Conservation (phyloP, 2,329 filamentous ascomycete species). For the Stagonosporopsis tanaceti region DNA sequence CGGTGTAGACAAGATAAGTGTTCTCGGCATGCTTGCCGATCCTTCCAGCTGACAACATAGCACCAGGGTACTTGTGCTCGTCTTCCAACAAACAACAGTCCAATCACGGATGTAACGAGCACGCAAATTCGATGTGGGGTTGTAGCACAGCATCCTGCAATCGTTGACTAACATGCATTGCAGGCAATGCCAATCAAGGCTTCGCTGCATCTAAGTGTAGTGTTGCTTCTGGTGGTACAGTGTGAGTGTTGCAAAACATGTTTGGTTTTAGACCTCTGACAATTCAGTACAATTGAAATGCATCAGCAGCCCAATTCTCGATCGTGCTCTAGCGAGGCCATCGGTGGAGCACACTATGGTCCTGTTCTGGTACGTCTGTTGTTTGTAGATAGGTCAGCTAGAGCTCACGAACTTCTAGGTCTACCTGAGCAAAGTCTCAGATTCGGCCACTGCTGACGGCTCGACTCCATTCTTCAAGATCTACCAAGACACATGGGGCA, state of each 20-base stretch:
- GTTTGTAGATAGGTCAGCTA: neutral
- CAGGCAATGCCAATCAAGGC: constrained; percentile 39
- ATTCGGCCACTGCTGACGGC: constrained; percentile 59
- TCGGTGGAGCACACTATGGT: constrained; percentile 51
- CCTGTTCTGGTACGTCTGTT: constrained; percentile 58
- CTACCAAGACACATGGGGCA: constrained; percentile 61
- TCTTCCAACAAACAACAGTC: constrained; percentile 48
- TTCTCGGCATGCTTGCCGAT: neutral
- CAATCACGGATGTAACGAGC: constrained; percentile 58
- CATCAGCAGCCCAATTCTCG: constrained; percentile 62
- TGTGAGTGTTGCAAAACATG: neutral
- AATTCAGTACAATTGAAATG: constrained; percentile 49
- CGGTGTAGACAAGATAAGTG: constrained; percentile 38
- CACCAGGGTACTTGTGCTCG: constrained; percentile 36
- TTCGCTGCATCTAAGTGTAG: constrained; percentile 53
- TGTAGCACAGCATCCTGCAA: neutral
- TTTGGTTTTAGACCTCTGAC: neutral
- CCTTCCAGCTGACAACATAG: neutral
- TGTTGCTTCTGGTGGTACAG: constrained; percentile 57
- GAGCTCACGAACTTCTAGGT: neutral
- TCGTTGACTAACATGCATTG: neutral
- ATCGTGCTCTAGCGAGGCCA: constrained; percentile 55
- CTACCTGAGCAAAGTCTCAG: constrained; percentile 57
- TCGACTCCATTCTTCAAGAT: constrained; percentile 65
- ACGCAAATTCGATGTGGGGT: constrained; percentile 60